Evolutionary conservation across 805 yeast genomes (phyloP), one percentile per base, ranked within the genome.

Genomic region (Cyberlindnera nakhonratchasimensis): DNA sequence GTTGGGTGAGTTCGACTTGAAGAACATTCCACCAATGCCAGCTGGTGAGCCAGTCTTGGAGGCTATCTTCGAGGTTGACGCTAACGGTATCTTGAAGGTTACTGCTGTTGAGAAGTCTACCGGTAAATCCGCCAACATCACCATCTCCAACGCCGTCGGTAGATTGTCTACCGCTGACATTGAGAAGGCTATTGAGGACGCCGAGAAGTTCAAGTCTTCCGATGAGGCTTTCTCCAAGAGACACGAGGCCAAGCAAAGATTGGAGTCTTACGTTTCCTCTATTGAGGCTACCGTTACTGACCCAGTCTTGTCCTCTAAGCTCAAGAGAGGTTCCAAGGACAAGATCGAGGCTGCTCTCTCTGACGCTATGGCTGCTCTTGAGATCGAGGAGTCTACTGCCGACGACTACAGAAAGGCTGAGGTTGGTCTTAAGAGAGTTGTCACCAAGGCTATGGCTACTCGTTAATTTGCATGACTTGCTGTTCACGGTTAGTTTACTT

Each of bases 1-100:
- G 65, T 84, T 91, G 70, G 99, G 98, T 78, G 96, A 91, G 81
- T 91, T 91, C 74, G 97, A 91, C 79, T 84, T 91, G 70, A 86
- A 88, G 74, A 95, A 93, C 69, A 86, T 91, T 64, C 98, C 99
- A 69, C 97, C 97, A 69, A 80, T 93, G 76, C 87, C 88, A 72
- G 95, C 96, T 75, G 98, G 98, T 75, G 96, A 89, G 73, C 98
- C 99, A 71, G 96, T 88, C 69, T 84, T 91, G 67, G 98, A 91
- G 80, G 97, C 96, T 62, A 93, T 91, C 70, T 93, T 91, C 74
- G 96, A 91, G 74, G 91, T 93, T 66, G 99, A 93, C 74, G 98
- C 98, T 67, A 93, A 91, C 75, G 99, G 99, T 81, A 93, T 91
- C 80, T 82, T 91, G 72, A 93, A 91, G 86, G 99, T 91, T 64